Evolutionary conservation across 192 early-diverging fungal species (phyloP).

Genomic region (Gamsiella multidivaricata): DNA sequence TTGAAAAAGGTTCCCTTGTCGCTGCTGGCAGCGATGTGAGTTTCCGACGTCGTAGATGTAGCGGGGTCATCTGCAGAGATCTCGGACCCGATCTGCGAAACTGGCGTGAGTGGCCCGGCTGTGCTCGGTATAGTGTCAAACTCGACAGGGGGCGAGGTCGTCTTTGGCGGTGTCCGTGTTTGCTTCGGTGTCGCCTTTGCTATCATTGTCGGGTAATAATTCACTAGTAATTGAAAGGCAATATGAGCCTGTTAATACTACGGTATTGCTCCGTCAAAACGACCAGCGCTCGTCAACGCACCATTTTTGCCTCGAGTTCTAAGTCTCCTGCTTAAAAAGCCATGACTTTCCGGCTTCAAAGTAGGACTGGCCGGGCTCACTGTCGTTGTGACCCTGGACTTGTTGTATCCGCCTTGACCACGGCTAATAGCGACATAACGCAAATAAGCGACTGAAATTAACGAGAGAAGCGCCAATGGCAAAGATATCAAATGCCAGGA

Average conservation of each 20-base stretch:
- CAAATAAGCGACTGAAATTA: background rate
- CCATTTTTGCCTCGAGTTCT: slow-evolving; percentile 8
- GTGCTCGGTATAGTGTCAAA: slow-evolving; percentile 28
- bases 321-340: background rate
- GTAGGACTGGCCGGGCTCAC: slow-evolving; percentile 3
- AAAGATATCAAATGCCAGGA: background rate
- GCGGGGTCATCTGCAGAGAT: background rate
- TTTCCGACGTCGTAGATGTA: background rate
- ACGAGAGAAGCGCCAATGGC: too few relatives aligned
- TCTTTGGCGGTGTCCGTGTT: slow-evolving; percentile 7
- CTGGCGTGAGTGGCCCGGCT: slow-evolving; percentile 6
- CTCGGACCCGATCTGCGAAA: slow-evolving; percentile 11
- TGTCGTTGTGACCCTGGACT: background rate
- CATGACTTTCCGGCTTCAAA: background rate
- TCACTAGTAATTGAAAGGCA: slow-evolving; percentile 23
- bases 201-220: slow-evolving; percentile 27
- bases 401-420: slow-evolving; percentile 23
- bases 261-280: background rate
- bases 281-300: background rate
- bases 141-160: slow-evolving; percentile 19
- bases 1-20: too few relatives aligned
- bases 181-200: slow-evolving; percentile 4
- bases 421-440: background rate
- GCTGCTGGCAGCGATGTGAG: too few relatives aligned
- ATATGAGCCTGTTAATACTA: background rate